These are phyloP conservation scores for Leccinum subtestaceum DNA, from an alignment of 768 basidiomycete genomes.

Conservation along the genomic window DNA sequence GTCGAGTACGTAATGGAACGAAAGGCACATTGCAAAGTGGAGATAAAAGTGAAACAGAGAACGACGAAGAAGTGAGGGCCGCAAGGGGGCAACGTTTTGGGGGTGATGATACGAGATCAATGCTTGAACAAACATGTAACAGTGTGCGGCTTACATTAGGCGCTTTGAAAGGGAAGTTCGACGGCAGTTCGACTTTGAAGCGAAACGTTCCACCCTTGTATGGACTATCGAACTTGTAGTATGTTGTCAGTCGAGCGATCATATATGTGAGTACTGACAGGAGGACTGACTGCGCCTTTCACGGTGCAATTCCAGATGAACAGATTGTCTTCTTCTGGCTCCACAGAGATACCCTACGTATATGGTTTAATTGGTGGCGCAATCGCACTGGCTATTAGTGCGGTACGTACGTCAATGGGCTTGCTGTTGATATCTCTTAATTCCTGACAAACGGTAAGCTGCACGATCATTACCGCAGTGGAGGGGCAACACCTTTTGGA, in stretches of 20 bases:
- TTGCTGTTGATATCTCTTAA: constrained; percentile 55
- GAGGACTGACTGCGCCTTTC: constrained; percentile 62
- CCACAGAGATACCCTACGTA: constrained; percentile 58
- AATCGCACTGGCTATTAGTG: constrained; percentile 7
- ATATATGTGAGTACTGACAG: neutral
- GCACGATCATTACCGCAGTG: constrained; percentile 2
- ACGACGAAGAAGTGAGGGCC: neutral
- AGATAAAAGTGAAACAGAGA: neutral
- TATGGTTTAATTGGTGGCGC: constrained; percentile 10
- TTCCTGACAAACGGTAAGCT: constrained; percentile 48
- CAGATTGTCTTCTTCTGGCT: constrained; percentile 67
- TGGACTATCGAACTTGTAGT: constrained; percentile 64
- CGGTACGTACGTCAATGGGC: constrained; percentile 58
- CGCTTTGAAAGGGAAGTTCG: constrained; percentile 86
- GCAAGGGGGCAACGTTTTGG: constrained; percentile 18
- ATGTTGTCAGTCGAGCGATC: constrained; percentile 3
- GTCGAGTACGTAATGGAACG: constrained; percentile 20
- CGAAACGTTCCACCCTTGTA: constrained; percentile 81
- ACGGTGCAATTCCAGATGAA: constrained; percentile 77
- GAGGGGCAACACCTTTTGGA: constrained; percentile 58
- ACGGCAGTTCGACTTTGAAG: constrained; percentile 69
- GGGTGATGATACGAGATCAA: constrained; percentile 11
- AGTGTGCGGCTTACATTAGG: constrained; percentile 51
- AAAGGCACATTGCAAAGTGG: neutral
- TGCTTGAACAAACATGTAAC: constrained; percentile 3